A percentile compares a stretch with the other conserved stretches of the same genome.
Evolutionary conservation across 805 yeast genomes (phyloP).

Genomic region (Saccharomycopsis lassenensis): DNA sequence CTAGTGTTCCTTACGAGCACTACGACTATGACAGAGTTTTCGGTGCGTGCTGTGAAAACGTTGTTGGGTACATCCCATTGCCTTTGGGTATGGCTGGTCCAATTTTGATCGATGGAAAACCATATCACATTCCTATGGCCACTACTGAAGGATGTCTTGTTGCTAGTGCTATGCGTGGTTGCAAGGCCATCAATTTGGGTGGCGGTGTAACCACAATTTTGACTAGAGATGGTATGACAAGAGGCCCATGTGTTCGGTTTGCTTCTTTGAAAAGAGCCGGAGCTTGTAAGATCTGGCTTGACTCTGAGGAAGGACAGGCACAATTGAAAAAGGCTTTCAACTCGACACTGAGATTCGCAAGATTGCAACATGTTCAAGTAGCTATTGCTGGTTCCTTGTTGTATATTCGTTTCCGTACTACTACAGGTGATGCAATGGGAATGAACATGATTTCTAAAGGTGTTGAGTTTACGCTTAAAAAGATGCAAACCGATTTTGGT

Average conservation of each 20-base stretch:
- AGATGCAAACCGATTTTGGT: conserved; percentile 81
- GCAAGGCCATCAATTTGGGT: conserved; percentile 94
- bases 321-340: conserved; percentile 80
- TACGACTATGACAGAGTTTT: conserved; percentile 94
- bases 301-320: conserved; percentile 86
- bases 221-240: conserved; percentile 96
- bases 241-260: conserved; percentile 96
- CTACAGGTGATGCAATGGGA: conserved; percentile 99
- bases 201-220: conserved; percentile 92
- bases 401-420: conserved; percentile 90
- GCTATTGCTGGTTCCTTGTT: conserved; percentile 89
- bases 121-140: conserved; percentile 95
- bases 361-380: conserved; percentile 81
- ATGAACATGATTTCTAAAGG: conserved; percentile 99
- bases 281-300: conserved; percentile 90
- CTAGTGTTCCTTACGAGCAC: conserved; percentile 63
- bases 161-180: conserved; percentile 98
- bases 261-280: conserved; percentile 80
- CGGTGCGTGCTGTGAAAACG: conserved; percentile 99
- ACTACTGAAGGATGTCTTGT: conserved; percentile 98
- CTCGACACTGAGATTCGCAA: conserved; percentile 94
- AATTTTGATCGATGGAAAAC: conserved; percentile 74
- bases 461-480: conserved; percentile 75
- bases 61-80: conserved; percentile 89
- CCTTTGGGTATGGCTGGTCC: conserved; percentile 99